Percentiles rank a stretch among this genome's conserved stretches.
Conservation (phyloP, 495 filamentous ascomycete species). For the Poronia punctata region DNA sequence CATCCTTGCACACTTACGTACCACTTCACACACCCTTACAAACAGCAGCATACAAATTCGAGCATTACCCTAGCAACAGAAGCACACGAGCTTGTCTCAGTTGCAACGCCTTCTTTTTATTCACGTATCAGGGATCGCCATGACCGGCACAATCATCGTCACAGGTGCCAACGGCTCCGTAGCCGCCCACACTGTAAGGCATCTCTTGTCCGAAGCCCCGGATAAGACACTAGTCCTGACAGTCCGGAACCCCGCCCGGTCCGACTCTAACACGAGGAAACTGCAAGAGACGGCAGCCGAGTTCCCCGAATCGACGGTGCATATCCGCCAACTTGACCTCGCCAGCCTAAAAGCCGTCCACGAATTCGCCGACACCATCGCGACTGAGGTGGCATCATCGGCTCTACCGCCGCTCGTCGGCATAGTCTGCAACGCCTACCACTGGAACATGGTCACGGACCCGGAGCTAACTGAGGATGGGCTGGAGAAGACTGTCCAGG, state of each 20-base stretch:
- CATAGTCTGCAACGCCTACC: conserved; percentile 41
- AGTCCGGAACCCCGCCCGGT: conserved; percentile 31
- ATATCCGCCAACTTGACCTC: conserved; percentile 34
- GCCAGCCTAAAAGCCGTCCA: conserved; percentile 27
- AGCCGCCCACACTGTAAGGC: conserved; percentile 32
- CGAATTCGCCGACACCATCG: conserved; percentile 18
- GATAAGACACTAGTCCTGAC: conserved; percentile 29
- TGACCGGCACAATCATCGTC: conserved; percentile 13
- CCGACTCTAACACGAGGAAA: conserved; percentile 34
- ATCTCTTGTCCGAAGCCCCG: conserved; percentile 31
- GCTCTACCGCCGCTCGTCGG: conserved; percentile 28
- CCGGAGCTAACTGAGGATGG: conserved; percentile 34
- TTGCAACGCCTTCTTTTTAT: no score
- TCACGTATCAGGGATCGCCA: conserved; percentile 33
- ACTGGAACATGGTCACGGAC: conserved; percentile 33
- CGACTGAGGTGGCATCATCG: conserved; percentile 18
- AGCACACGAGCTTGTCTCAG: no score
- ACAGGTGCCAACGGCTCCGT: conserved; percentile 28
- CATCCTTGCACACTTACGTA: no score
- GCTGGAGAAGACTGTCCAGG: conserved; percentile 39
- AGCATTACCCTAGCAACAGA: no score
- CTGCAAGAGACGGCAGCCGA: conserved; percentile 23
- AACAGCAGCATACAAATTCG: no score
- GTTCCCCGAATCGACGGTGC: conserved; percentile 18
- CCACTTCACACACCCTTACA: no score